Evolutionary conservation across 176 grass and related monocot genomes (phyloP), one percentile per base, ranked within the genome.

Genomic region (Carex kokanica): DNA sequence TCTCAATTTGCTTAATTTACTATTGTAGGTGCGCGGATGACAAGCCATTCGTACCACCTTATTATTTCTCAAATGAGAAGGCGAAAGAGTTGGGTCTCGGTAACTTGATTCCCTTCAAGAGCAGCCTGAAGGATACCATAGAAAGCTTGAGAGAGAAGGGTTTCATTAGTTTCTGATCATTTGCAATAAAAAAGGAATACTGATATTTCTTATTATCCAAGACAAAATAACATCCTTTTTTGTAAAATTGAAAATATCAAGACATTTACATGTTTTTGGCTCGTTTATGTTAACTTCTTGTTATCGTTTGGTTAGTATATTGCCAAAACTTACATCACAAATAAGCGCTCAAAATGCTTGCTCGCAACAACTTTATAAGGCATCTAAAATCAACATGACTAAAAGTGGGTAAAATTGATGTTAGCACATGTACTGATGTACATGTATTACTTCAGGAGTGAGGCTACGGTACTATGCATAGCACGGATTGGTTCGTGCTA

Each of bases 211-310:
- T 69, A 40, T 18, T 69, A 40, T 69, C 65, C 81, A 78, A 55
- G 81, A 84, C 20, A 90, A 88, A 79, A 64, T 88, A 14, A 84
- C 73, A 88, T 49, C 81, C 88, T 85, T 20, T 88, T 86, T 64
- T 52, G 43, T 47, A n/a, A 25, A 3, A 4, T 52, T 12, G 5
- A 0, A 18, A 18, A 27, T 58, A 15, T 27, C 1, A 10, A 36
- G 47, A 36, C 25, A 15, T 31, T 64, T 60, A 58, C 17, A 58
- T 6, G n/a, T 61, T 21, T 61, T 61, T 2, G 3, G 24, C 6
- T 24, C 8, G 8, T 61, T 23, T 61, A 61, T 59, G 56, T 59
- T 45, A 45, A 8, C 43, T 45, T 8, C 5, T 7, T 43, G 41
- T 43, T 43, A 43, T 8, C 41, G 41, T 43, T 41, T 41, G 8